Evolutionary conservation across 768 basidiomycete genomes (phyloP).

Genomic region (Collybia sp.): DNA sequence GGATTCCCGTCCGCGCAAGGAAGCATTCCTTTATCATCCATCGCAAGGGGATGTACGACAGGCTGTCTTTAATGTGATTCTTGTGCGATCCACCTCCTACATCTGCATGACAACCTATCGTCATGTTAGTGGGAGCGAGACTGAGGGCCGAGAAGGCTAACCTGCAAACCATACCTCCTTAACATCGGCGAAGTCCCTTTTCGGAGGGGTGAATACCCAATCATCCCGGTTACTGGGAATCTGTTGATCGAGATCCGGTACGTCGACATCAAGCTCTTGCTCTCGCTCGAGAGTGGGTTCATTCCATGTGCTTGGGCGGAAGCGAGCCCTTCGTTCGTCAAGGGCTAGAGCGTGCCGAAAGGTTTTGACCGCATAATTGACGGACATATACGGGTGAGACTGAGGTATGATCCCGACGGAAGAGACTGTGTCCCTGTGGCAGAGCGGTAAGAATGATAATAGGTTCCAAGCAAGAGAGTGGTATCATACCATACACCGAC

Average conservation of each 20-base stretch:
- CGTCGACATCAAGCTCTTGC: constrained; percentile 18
- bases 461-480: not conserved
- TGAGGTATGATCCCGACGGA: constrained; percentile 18
- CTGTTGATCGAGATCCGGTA: constrained; percentile 7
- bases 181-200: constrained; percentile 14
- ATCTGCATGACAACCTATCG: constrained; percentile 16
- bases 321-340: constrained; percentile 17
- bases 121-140: not conserved
- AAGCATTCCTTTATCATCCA: constrained; percentile 27
- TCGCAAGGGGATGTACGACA: constrained; percentile 19
- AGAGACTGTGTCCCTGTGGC: constrained; percentile 19
- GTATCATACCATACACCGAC: constrained; percentile 24
- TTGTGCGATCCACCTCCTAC: constrained; percentile 20
- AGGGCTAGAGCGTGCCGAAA: constrained; percentile 19
- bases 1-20: constrained; percentile 11
- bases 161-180: constrained; percentile 22
- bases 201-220: constrained; percentile 13
- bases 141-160: not conserved
- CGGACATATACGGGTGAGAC: constrained; percentile 14
- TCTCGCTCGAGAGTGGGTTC: constrained; percentile 14
- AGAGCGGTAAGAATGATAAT: not conserved
- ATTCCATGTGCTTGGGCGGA: constrained; percentile 17
- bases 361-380: constrained; percentile 16
- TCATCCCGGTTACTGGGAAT: constrained; percentile 6
- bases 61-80: constrained; percentile 12